Evolutionary conservation across 2,329 filamentous ascomycete genomes (phyloP).

Genomic region (Diaporthe eres): DNA sequence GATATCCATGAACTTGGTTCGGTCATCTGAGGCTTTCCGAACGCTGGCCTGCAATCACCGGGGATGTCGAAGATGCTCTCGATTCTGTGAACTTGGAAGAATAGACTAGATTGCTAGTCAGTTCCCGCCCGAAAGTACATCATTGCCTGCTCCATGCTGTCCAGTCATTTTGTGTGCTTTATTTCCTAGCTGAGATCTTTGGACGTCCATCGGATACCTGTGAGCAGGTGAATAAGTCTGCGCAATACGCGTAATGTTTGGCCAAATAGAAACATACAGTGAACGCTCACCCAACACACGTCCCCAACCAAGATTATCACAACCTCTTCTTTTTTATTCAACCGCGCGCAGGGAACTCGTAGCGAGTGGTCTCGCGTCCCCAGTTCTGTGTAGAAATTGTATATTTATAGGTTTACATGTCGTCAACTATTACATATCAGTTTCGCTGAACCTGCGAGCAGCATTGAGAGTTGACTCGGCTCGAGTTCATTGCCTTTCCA

Average conservation of each 20-base stretch:
- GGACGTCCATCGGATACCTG: not conserved
- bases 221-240: not conserved
- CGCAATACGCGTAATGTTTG: not conserved
- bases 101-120: conserved; percentile 15
- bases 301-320: not conserved
- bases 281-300: not conserved
- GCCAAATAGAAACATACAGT: not conserved
- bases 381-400: not conserved
- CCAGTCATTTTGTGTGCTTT: not conserved
- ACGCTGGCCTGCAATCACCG: not conserved
- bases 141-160: not conserved
- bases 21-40: not conserved
- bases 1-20: not conserved
- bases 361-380: not conserved
- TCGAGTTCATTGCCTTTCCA: not conserved
- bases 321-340: not conserved
- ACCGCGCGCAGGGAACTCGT: not conserved
- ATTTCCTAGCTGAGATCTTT: not conserved
- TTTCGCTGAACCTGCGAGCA: not conserved
- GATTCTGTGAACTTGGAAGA: not conserved
- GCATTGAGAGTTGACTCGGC: not conserved
- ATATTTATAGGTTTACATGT: not conserved
- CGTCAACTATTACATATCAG: not conserved
- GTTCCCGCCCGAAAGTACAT: not conserved
- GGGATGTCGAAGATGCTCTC: not conserved